Evolutionary conservation across 2,329 filamentous ascomycete genomes (phyloP), one percentile per base, ranked within the genome.

Genomic region (Botrytis tulipae): DNA sequence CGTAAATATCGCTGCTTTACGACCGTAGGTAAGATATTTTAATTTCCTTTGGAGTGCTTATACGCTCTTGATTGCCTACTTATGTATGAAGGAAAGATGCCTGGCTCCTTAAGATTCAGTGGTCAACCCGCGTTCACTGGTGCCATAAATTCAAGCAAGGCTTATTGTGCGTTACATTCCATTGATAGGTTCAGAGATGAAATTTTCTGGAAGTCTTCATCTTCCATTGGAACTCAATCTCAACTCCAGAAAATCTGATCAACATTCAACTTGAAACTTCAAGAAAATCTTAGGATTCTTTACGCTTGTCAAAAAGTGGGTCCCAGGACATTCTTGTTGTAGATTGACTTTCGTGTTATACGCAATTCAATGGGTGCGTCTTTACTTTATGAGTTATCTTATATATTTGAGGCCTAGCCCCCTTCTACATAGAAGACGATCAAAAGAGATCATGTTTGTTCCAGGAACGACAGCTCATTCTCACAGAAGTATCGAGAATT

Each of bases 321-420:
- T 4, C n/a, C 7, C 1, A 8, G 16, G 14, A 14, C n/a, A 18
- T 29, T 57, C 25, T 54, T 12, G 7, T 18, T 29, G n/a, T 57
- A n/a, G 1, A 29, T 57, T 57, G 51, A 4, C 14, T 29, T 57
- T 18, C n/a, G 29, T 8, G 5, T 57, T 9, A 57, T 29, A 8
- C 14, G 8, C n/a, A 32, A 29, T 29, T 1, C n/a, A 57, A 57
- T 29, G n/a, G 7, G 6, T 57, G 9, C 14, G 16, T 18, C n/a
- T 57, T 32, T 18, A 29, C 14, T 57, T 57, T 14, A 57, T 29
- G 16, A 29, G 7, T 2, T 9, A 0, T 29, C 4, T 40, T n/a
- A 2, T 40, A 1, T 40, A 25, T 40, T 25, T 40, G 8, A 61
- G 2, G 0, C 0, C 1, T 18, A 29, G 6, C 3, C n/a, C 1